Evolutionary conservation across 345 rosid genomes (phyloP), one percentile per base, ranked within the genome.

Genomic region (Dovyalis caffra): DNA sequence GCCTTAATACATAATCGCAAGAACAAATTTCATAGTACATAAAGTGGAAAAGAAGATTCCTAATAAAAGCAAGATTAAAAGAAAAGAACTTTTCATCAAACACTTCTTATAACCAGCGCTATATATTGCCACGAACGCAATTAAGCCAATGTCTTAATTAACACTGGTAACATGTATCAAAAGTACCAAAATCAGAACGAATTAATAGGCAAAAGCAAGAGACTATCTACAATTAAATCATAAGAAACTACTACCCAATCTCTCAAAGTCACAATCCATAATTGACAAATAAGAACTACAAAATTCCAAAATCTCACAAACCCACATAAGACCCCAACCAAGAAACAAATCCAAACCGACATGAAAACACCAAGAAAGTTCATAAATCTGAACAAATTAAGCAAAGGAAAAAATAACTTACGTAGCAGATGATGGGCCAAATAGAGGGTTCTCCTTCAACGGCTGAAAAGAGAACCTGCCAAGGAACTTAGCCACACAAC

Each of bases 341-440:
- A 56, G 21, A 68, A 72, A 73, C 66, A 32, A 68, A 62, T 33
- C 34, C 28, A 47, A 57, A 73, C 51, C 61, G 53, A 67, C 65
- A 33, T 28, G 51, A 72, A 8, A 45, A 63, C 31, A 18, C 64
- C 8, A 67, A 33, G 20, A 47, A 66, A 72, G 62, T 35, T 28
- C 40, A 38, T 12, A 32, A 75, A 71, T 66, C 70, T 45, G 25
- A 45, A 67, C 21, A 38, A 69, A 23, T 2, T 6, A 21, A 40
- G 0, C 9, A 33, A 45, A 56, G 8, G 28, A 14, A 29, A 33
- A 38, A 34, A 78, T 18, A 68, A 81, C 97, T 86, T 79, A 96
- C 98, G 98, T 88, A 6, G 66, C 33, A 81, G 97, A 87, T 76
- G 99, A 96, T 3, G 98, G 97, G 31, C 98, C 99, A 73, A 96